Percentiles rank a stretch among this genome's conserved stretches.
These are phyloP conservation scores for Acanthamoeba sp. DNA, from an alignment of 208 protist genomes.

Conservation along the genomic window DNA sequence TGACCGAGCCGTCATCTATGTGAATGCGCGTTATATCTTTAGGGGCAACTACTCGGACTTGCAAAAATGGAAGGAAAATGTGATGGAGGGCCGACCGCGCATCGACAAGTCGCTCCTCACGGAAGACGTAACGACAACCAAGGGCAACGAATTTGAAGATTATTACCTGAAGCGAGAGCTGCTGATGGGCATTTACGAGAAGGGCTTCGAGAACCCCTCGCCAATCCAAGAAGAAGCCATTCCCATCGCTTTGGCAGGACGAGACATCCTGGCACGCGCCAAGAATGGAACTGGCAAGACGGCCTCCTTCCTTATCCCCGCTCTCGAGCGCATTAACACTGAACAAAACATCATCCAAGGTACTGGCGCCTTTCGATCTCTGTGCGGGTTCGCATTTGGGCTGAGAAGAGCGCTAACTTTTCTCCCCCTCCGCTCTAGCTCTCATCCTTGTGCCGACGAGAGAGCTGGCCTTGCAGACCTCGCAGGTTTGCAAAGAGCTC, in stretches of 20 bases:
- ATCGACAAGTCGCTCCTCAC: conserved; percentile 84
- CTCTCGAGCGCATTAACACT: conserved; percentile 97
- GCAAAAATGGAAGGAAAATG: conserved; percentile 57
- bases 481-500: conserved; percentile 98
- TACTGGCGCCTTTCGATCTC: conserved; percentile 38
- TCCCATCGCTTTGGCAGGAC: conserved; percentile 96
- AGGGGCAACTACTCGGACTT: conserved; percentile 56
- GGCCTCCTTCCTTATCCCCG: conserved; percentile 98
- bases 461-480: conserved; percentile 98
- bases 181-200: conserved; percentile 99
- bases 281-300: conserved; percentile 99
- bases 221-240: conserved; percentile 99
- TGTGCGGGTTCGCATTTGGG: neutral
- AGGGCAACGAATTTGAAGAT: conserved; percentile 98
- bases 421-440: conserved; percentile 80
- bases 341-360: conserved; percentile 95
- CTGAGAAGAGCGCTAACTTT: conserved; percentile 21
- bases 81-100: conserved; percentile 29
- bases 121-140: conserved; percentile 98
- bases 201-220: conserved; percentile 98
- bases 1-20: neutral
- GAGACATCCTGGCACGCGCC: conserved; percentile 98
- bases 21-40: too few relatives aligned
- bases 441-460: conserved; percentile 98
- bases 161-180: conserved; percentile 98